Evolutionary conservation across 139 green algal genomes (phyloP).

Genomic region (Trebouxia sp.): DNA sequence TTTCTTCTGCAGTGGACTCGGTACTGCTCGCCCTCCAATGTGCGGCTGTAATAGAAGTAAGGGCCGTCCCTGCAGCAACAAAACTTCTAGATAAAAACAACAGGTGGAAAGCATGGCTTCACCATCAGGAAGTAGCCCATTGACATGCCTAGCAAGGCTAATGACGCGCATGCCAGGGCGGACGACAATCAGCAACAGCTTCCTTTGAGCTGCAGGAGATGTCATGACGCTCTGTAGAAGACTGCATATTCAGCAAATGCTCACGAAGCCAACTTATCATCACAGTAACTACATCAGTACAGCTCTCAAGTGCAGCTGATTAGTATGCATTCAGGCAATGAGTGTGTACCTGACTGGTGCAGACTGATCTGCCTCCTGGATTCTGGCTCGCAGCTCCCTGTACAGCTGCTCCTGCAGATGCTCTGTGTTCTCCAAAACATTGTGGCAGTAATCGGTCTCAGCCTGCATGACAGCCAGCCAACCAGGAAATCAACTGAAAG

Average conservation of each 20-base stretch:
- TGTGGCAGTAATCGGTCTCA: slow-evolving; percentile 78
- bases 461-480: slow-evolving; percentile 35
- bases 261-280: too few species aligned
- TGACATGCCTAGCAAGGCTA: too few species aligned
- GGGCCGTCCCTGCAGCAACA: slow-evolving; percentile 50
- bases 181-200: too few species aligned
- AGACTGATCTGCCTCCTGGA: slow-evolving; percentile 82
- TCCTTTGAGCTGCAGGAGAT: too few species aligned
- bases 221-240: background rate
- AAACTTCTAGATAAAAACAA: background rate
- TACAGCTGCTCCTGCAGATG: slow-evolving; percentile 79
- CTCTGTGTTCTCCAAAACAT: slow-evolving; percentile 80
- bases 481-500: background rate
- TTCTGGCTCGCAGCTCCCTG: slow-evolving; percentile 82
- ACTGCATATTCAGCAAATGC: background rate
- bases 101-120: too few species aligned
- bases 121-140: too few species aligned
- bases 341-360: slow-evolving; percentile 42
- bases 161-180: too few species aligned
- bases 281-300: background rate
- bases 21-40: slow-evolving; percentile 77
- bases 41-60: slow-evolving; percentile 86
- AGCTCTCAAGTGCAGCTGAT: background rate
- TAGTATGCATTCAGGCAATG: background rate
- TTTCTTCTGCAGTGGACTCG: slow-evolving; percentile 68